These are phyloP conservation scores for Cladophialophora exuberans DNA, from an alignment of 2,329 filamentous ascomycete genomes.

Conservation along the genomic window DNA sequence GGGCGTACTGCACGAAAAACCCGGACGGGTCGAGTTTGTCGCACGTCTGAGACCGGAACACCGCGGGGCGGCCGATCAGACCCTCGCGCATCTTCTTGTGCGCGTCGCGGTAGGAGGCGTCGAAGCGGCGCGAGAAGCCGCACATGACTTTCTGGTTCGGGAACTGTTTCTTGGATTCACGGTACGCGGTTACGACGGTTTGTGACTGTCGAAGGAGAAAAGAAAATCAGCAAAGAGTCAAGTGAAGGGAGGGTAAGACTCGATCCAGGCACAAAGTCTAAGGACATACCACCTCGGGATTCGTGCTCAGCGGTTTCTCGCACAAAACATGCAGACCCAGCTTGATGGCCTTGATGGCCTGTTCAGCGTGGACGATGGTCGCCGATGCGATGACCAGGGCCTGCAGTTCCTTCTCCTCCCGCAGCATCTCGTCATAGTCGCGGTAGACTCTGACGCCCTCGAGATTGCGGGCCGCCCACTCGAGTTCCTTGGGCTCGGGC, in stretches of 20 bases:
- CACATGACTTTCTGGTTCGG: conserved; percentile 68
- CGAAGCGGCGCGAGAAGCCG: conserved; percentile 69
- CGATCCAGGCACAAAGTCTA: not conserved
- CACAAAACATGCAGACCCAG: conserved; percentile 60
- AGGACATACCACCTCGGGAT: conserved; percentile 59
- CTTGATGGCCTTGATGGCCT: conserved; percentile 61
- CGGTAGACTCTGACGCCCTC: conserved; percentile 57
- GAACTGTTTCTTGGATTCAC: conserved; percentile 48
- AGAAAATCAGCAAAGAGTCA: not conserved
- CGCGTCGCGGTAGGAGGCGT: conserved; percentile 66
- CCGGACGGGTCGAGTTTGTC: conserved; percentile 67
- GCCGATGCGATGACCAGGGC: conserved; percentile 60
- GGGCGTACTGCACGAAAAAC: conserved; percentile 70
- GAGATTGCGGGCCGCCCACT: conserved; percentile 56
- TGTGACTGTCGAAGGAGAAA: conserved; percentile 51
- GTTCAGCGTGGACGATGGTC: conserved; percentile 60
- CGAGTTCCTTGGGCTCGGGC: conserved; percentile 49
- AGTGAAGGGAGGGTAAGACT: not conserved
- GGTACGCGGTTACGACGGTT: conserved; percentile 58
- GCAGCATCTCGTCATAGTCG: conserved; percentile 61
- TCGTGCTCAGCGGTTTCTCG: conserved; percentile 59
- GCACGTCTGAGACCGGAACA: conserved; percentile 68
- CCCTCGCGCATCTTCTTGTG: conserved; percentile 56
- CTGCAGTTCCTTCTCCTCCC: conserved; percentile 55
- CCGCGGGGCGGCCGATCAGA: conserved; percentile 61